Evolutionary conservation across 371 early-diverging fungal species (phyloP).

Genomic region (Rhizopus microsporus): DNA sequence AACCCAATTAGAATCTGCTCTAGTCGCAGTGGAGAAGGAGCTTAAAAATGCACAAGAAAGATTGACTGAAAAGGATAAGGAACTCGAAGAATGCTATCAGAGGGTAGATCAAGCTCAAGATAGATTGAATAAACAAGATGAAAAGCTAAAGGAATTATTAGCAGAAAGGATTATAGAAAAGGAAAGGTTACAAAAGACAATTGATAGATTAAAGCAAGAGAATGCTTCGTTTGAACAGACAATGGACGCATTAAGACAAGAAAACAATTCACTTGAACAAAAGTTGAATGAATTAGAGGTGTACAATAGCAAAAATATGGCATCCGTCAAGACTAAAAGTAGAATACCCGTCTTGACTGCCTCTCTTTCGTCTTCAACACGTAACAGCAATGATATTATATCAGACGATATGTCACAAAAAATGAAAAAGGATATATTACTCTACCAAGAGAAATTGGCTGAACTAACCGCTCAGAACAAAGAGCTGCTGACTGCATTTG

Average conservation of each 20-base stretch:
- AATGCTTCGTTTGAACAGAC: neutral
- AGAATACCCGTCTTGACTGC: neutral
- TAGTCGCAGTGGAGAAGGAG: constrained; percentile 7
- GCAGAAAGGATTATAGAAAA: neutral
- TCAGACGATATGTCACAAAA: constrained; percentile 1
- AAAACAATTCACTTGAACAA: neutral
- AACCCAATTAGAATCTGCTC: constrained; percentile 6
- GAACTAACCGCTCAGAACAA: constrained; percentile 17
- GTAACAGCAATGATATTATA: neutral
- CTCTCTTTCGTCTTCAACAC: neutral
- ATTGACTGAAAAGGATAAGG: constrained; percentile 7
- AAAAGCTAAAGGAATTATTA: neutral
- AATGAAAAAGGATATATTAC: constrained; percentile 9
- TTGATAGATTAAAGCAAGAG: neutral
- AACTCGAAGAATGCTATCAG: constrained; percentile 1
- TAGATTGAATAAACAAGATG: constrained; percentile 5
- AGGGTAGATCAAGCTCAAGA: neutral
- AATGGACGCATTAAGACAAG: constrained; percentile 3
- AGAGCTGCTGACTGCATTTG: constrained; percentile 15
- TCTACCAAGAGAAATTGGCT: constrained; percentile 10
- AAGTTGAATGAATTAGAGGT: neutral
- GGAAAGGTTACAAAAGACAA: neutral
- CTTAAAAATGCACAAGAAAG: neutral
- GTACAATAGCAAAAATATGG: neutral
- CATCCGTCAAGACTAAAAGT: neutral